Evolutionary conservation across 2,329 filamentous ascomycete genomes (phyloP).

Genomic region (Curvularia sp.): DNA sequence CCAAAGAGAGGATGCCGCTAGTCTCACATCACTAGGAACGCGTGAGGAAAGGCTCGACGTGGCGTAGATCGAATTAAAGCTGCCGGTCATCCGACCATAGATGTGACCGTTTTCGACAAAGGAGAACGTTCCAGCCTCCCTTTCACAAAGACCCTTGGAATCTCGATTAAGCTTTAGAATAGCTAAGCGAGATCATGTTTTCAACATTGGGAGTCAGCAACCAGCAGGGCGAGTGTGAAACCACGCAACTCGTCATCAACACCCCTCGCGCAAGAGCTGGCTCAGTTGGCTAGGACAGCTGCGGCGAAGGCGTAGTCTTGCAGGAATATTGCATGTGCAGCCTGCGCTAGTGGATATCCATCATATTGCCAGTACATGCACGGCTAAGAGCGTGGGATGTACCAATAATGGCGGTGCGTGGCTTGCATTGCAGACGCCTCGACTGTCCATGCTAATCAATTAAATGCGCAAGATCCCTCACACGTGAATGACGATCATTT

Average conservation of each 20-base stretch:
- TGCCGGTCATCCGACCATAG: slow-evolving; percentile 15
- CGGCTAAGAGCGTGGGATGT: slow-evolving; percentile 18
- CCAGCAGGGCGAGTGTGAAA: slow-evolving; percentile 6
- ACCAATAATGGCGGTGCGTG: slow-evolving; percentile 9
- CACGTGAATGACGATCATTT: background rate
- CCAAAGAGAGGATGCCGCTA: slow-evolving; percentile 8
- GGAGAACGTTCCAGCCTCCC: slow-evolving; percentile 1
- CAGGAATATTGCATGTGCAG: slow-evolving; percentile 14
- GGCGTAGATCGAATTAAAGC: slow-evolving; percentile 12
- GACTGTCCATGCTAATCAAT: background rate
- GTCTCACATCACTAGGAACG: slow-evolving; percentile 17
- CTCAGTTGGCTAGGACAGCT: slow-evolving; percentile 24
- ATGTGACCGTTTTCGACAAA: background rate
- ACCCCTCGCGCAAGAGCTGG: slow-evolving; percentile 19
- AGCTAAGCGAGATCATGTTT: background rate
- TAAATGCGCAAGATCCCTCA: background rate
- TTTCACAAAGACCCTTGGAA: slow-evolving; percentile 10
- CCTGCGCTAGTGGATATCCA: slow-evolving; percentile 18
- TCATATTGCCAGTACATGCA: slow-evolving; percentile 8
- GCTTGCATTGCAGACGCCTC: slow-evolving; percentile 2
- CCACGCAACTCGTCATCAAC: slow-evolving; percentile 12
- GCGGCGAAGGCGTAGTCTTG: slow-evolving; percentile 15
- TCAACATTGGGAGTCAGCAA: background rate
- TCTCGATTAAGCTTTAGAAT: background rate
- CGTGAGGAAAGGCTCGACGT: slow-evolving; percentile 9